These are phyloP conservation scores for Bondarzewia mesenterica DNA, from an alignment of 1,284 basidiomycete genomes.

Conservation along the genomic window DNA sequence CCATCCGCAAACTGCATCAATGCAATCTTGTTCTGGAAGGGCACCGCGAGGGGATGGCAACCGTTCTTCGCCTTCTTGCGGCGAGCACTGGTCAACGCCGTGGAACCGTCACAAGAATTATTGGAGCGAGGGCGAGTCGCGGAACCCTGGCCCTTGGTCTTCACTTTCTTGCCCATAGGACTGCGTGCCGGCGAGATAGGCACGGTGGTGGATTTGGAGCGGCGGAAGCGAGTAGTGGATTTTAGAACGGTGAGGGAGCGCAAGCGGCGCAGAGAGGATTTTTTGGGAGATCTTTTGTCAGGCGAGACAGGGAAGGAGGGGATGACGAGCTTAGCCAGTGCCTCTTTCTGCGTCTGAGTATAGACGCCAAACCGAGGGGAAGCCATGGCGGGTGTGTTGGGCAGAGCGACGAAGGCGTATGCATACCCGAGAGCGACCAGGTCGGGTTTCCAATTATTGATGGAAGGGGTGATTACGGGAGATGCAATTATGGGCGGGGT, in stretches of 20 bases:
- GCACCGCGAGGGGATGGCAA: constrained; percentile 34
- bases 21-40: constrained; percentile 53
- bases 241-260: not conserved
- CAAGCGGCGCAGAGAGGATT: constrained; percentile 20
- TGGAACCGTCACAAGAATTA: not conserved
- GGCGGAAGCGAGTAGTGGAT: constrained; percentile 5
- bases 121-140: not conserved
- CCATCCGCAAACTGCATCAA: constrained; percentile 62
- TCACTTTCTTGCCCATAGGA: not conserved
- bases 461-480: constrained; percentile 25
- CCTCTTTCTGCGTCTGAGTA: constrained; percentile 20
- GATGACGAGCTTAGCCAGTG: not conserved
- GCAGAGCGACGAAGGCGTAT: constrained; percentile 53
- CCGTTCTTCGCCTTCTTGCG: constrained; percentile 34
- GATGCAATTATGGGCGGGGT: too few relatives aligned
- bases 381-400: constrained; percentile 39
- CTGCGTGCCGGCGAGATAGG: not conserved
- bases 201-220: not conserved
- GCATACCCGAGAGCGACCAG: constrained; percentile 56
- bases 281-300: not conserved
- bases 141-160: not conserved
- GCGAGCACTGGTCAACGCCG: constrained; percentile 27
- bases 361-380: constrained; percentile 25
- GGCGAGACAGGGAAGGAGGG: not conserved
- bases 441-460: constrained; percentile 38